phyloP scores from a whole-genome alignment of 805 yeast genomes.

The Grigorovia jiainica region DNA sequence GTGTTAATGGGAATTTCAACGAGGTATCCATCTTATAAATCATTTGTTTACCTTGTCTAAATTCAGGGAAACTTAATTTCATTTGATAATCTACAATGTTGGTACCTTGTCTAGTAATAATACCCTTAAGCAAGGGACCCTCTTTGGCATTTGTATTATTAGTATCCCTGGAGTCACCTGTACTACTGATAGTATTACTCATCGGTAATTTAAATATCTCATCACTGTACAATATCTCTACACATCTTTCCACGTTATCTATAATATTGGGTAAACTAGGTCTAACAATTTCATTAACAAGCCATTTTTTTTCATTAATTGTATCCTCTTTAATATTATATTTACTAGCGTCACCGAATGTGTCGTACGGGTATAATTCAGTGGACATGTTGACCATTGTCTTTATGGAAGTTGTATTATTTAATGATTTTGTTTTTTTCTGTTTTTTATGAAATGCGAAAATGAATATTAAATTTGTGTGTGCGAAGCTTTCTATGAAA shows the following conservation, averaged over 20 bases:
- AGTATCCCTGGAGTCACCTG: background rate
- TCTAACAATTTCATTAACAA: slow-evolving; percentile 36
- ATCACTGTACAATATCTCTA: slow-evolving; percentile 31
- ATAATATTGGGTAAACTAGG: slow-evolving; percentile 40
- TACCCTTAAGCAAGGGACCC: slow-evolving; percentile 41
- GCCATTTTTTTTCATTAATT: slow-evolving; percentile 34
- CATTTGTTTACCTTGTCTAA: slow-evolving; percentile 35
- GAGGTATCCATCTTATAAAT: slow-evolving; percentile 31
- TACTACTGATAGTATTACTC: slow-evolving; percentile 13
- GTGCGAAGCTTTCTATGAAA: too few relatives aligned
- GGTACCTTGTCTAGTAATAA: slow-evolving; percentile 46
- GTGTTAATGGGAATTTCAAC: slow-evolving; percentile 35
- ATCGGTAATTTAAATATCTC: slow-evolving; percentile 48
- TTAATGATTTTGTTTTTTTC: background rate
- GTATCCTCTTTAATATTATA: slow-evolving; percentile 7
- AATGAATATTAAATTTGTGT: too few relatives aligned
- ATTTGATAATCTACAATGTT: slow-evolving; percentile 41
- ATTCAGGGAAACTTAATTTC: slow-evolving; percentile 28
- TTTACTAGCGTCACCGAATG: slow-evolving; percentile 13
- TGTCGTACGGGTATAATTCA: slow-evolving; percentile 25
- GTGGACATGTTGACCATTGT: slow-evolving; percentile 23
- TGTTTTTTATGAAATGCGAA: background rate
- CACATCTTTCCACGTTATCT: slow-evolving; percentile 36
- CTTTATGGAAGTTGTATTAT: background rate
- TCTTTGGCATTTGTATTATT: background rate